These are phyloP conservation scores for Parachlorella kessleri DNA, from an alignment of 139 green algal species.

Conservation along the genomic window DNA sequence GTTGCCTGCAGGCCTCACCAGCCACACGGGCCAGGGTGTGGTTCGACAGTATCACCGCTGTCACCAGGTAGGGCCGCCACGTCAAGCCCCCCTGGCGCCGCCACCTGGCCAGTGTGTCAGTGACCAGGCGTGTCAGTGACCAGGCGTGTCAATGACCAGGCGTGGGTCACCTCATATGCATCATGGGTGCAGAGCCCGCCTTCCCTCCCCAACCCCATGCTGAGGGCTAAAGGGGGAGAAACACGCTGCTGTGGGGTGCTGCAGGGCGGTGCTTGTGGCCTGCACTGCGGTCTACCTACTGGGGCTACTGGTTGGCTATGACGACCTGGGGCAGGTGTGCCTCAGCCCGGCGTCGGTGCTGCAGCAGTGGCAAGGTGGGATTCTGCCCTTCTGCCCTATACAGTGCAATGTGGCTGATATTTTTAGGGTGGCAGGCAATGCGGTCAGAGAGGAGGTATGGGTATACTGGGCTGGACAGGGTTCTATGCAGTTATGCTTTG, in stretches of 20 bases:
- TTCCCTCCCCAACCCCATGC: background rate
- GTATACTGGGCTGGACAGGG: too few species aligned
- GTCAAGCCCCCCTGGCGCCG: too few species aligned
- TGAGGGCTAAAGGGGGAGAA: background rate
- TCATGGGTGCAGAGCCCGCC: background rate
- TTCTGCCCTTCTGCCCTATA: too few species aligned
- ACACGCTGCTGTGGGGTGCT: background rate
- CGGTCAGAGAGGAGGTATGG: too few species aligned
- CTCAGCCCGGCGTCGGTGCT: slow-evolving; percentile 7
- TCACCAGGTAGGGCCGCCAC: slow-evolving; percentile 22
- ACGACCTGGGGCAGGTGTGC: slow-evolving; percentile 14
- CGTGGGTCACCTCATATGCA: background rate
- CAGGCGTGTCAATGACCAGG: background rate
- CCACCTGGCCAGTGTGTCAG: too few species aligned
- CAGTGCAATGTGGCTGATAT: background rate
- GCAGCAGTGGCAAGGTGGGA: slow-evolving; percentile 2
- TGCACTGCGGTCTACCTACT: slow-evolving; percentile 20
- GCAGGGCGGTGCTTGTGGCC: slow-evolving; percentile 18
- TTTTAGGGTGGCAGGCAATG: background rate
- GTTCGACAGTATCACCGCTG: slow-evolving; percentile 13
- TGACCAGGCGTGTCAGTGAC: background rate
- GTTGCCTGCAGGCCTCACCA: slow-evolving; percentile 3
- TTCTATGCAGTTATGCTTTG: too few species aligned
- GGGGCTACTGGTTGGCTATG: slow-evolving; percentile 16
- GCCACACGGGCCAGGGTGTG: slow-evolving; percentile 8